Evolutionary conservation across 495 filamentous ascomycete species (phyloP), one percentile per base, ranked within the genome.

Genomic region (Penicillium subrubescens): DNA sequence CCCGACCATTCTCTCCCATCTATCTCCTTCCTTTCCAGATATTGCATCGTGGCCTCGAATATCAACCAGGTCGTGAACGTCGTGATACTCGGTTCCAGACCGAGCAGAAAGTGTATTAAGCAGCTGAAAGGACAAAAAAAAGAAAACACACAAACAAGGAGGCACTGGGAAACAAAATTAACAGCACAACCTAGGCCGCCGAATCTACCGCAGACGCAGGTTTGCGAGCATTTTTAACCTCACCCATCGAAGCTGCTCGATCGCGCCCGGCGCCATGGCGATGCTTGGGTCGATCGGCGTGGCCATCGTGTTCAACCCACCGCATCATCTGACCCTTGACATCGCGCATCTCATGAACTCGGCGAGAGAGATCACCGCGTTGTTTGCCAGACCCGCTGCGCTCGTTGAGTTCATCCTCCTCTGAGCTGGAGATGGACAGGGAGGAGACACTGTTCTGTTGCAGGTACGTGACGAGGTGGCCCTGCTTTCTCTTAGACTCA

Each of bases 331-430:
- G 77, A 12, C 79, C 73, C 60, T 78, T 79, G 21, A 79, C 72
- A 58, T 81, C 77, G 19, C 75, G 74, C 74, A 81, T 78, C 50
- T 78, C 74, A 62, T 80, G 76, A 4, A 77, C 71, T 35, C 61
- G 73, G 37, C 71, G 69, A 0, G 73, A 58, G 27, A 79, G 53
- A 10, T 77, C 74, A 5, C 74, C 71, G 31, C 75, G 70, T 19
- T 73, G 68, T 37, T 72, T 74, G 51, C 63, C 10, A 27, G 71
- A 29, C 68, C 83, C 76, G 77, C 79, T 74, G 33, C 81, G 76
- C 44, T 85, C 83, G 54, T 89, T 84, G 29, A 96, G 75, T 59
- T 89, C 85, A 50, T 92, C 89, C 69, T 93, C 87, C 54, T 94
- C 92, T 48, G 86, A 88, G 57, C 88, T 92, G 52, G 89, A 91